Base-by-base conservation (phyloP, 352 stramenopile genomes). In the Phytopythium delawarense region DNA sequence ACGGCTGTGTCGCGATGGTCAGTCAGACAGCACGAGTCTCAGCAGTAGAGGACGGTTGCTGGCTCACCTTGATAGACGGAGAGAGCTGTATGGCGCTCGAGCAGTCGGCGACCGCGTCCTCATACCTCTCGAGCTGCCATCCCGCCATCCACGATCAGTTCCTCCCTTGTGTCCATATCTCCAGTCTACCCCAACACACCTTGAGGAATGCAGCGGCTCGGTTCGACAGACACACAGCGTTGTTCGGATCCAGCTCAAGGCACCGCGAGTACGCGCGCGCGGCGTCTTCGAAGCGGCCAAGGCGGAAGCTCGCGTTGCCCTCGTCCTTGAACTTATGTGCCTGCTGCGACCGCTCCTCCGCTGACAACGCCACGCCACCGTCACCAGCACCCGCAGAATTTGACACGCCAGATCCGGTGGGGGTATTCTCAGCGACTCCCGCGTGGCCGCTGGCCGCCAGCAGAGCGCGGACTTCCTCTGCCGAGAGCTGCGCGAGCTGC, bases 141-240 rank as follows among this genome's bases (percentile, higher is more conserved):
- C 23, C 52, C 35, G 12, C 48, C 51, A 68, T 46, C 63, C 30
- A 48, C 23, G 46, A 45, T 13, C 25, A 59, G 35, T 46, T 15
- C 20, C 46, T 34, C 21, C 46, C 21, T 9, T 7, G 12, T 25
- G n/a, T 13, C 45, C 40, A 35, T 20, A 28, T 7, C 28, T 46
- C 32, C n/a, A 34, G 6, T 15, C 44, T 15, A 35, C 12, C 32
- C 11, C 13, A 37, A n/a, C 61, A 12, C 34, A 87, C 81, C 69
- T 91, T 88, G 18, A 92, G 62, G 39, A 79, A 75, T 9, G 77
- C 78, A 25, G 80, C 80, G 37, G 82, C 82, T 63, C 82, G 72
- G 58, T 92, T 92, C n/a, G 80, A 88, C n/a, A 79, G 70, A 13
- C 70, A 76, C 52, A 81, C 51, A 20, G 75, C 71, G 34, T 83